These are phyloP conservation scores for Monilinia vaccinii-corymbosi DNA, from an alignment of 2,329 filamentous ascomycete genomes.

Conservation along the genomic window DNA sequence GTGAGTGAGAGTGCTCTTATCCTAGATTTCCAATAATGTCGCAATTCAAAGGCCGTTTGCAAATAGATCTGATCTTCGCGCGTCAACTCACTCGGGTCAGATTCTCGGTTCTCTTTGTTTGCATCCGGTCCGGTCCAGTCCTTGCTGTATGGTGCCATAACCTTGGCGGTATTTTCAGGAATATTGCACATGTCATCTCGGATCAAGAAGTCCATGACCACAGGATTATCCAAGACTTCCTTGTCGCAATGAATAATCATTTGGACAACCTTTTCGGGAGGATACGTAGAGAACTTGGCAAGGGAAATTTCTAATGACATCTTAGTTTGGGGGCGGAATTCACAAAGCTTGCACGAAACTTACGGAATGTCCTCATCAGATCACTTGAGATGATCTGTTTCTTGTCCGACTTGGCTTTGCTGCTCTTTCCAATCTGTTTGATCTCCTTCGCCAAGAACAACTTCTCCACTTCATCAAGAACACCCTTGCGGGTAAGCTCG, in stretches of 20 bases:
- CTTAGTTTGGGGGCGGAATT: conserved; percentile 13
- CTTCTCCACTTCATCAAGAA: conserved; percentile 95
- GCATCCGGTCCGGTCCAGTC: conserved; percentile 92
- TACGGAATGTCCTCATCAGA: conserved; percentile 76
- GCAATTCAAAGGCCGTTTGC: conserved; percentile 84
- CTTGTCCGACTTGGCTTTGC: conserved; percentile 75
- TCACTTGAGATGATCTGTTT: conserved; percentile 94
- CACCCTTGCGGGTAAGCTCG: conserved; percentile 87
- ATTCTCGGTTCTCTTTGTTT: conserved; percentile 66
- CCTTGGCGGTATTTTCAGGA: conserved; percentile 80
- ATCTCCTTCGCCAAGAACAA: conserved; percentile 96
- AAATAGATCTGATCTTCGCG: conserved; percentile 94
- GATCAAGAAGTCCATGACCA: conserved; percentile 94
- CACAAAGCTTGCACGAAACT: conserved; percentile 25
- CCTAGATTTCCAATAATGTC: conserved; percentile 97
- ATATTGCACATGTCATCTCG: conserved; percentile 89
- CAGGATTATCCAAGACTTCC: conserved; percentile 77
- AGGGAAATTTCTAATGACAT: conserved; percentile 63
- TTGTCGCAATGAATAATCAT: conserved; percentile 95
- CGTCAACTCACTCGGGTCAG: conserved; percentile 80
- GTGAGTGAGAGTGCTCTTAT: conserved; percentile 87
- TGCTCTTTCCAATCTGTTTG: conserved; percentile 67
- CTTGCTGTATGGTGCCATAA: conserved; percentile 90
- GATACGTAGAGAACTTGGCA: conserved; percentile 79
- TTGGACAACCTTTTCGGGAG: conserved; percentile 76